Evolutionary conservation across 129 eudicot genomes (phyloP).

Genomic region (Lonicera japonica): DNA sequence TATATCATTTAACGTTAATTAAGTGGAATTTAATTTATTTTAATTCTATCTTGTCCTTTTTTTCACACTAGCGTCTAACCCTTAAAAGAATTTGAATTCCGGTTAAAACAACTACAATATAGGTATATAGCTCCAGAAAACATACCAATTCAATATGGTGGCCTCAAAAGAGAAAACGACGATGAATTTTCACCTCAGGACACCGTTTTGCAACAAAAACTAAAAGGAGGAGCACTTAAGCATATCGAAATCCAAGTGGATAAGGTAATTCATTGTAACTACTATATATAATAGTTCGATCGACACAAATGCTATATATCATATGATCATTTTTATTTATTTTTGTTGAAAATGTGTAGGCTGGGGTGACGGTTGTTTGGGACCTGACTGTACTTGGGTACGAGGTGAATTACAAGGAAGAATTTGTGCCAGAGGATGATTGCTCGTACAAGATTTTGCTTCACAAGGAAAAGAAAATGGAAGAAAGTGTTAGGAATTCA

Average conservation of each 20-base stretch:
- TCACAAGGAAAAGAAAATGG: conserved; percentile 50
- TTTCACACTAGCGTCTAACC: too few species aligned
- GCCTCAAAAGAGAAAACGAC: conserved; percentile 49
- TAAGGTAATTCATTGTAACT: too few species aligned
- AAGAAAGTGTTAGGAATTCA: conserved; percentile 22
- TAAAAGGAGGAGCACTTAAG: conserved; percentile 30
- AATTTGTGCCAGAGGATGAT: conserved; percentile 79
- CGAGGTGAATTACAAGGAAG: conserved; percentile 68
- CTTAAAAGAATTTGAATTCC: too few species aligned
- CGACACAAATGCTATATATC: too few species aligned
- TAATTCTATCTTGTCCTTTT: too few species aligned
- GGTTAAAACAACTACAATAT: background rate
- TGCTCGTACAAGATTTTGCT: conserved; percentile 75
- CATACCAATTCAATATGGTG: conserved; percentile 70
- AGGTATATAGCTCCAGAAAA: conserved; percentile 70
- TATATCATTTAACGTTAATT: too few species aligned
- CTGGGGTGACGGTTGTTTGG: conserved; percentile 70
- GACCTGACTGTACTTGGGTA: conserved; percentile 65
- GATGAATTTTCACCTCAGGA: conserved; percentile 47
- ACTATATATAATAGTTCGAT: too few species aligned
- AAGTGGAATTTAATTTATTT: too few species aligned
- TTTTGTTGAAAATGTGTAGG: conserved; percentile 24
- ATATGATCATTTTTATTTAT: too few species aligned
- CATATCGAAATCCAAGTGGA: conserved; percentile 38
- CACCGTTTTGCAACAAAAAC: conserved; percentile 27